phyloP scores from a whole-genome alignment of 352 stramenopile genomes.

The Aphanomyces euteiches region DNA sequence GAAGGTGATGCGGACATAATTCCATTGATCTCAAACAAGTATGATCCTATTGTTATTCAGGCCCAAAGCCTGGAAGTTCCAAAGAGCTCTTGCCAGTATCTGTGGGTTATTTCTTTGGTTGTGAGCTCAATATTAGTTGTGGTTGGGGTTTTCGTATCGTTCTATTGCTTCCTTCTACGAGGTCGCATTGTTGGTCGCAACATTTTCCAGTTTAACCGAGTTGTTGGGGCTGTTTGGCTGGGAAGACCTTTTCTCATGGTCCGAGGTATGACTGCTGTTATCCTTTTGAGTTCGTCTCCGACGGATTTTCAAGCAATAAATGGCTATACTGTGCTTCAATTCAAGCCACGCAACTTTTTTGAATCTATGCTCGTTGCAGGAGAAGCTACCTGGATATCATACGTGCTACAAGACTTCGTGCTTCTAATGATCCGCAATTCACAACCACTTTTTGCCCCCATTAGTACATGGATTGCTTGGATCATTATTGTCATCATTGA shows the following conservation, averaged over 20 bases:
- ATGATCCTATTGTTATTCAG: neutral
- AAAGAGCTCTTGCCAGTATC: conserved; percentile 21
- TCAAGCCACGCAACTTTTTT: neutral
- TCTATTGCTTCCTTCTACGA: neutral
- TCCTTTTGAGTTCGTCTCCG: conserved; percentile 2
- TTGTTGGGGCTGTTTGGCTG: conserved; percentile 11
- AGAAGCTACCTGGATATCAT: conserved; percentile 17
- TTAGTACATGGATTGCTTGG: neutral
- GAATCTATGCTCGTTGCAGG: conserved; percentile 11
- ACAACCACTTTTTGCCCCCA: neutral
- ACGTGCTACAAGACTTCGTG: conserved; percentile 7
- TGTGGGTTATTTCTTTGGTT: conserved; percentile 1
- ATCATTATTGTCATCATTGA: neutral
- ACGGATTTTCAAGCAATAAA: neutral
- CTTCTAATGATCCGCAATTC: neutral
- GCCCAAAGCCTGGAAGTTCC: conserved; percentile 15
- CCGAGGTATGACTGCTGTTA: conserved; percentile 13
- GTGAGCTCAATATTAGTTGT: neutral
- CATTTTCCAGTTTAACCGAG: no score
- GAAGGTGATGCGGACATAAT: neutral
- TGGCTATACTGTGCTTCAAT: conserved; percentile 1
- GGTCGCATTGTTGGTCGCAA: neutral
- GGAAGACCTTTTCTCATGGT: conserved; percentile 8
- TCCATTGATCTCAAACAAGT: neutral
- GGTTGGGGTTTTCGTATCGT: neutral